Base-by-base conservation (phyloP, 225 moss, liverwort and hornwort genomes). In the Takakia lepidozioides region DNA sequence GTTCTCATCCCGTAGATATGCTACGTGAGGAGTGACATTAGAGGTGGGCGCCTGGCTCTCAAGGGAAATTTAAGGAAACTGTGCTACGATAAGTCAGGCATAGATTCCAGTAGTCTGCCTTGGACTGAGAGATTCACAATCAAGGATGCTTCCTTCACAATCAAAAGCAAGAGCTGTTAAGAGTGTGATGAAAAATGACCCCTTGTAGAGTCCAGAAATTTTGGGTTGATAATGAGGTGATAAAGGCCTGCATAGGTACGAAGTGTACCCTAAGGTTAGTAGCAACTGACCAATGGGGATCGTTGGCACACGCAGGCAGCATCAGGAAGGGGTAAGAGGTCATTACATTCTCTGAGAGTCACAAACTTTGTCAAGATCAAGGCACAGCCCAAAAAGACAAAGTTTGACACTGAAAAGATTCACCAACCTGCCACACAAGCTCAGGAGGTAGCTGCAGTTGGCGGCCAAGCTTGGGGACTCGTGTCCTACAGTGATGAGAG, bases 291-390 rank as follows among this genome's bases (percentile, higher is more conserved):
- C 7, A 11, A 6, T 32, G 32, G 32, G 11, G 7, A 32, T 32
- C 8, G 46, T 35, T 25, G 21, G 37, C 53, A 46, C 36, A 2
- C 16, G 14, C 26, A 32, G 30, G 5, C 59, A 67, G 58, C 49
- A 19, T 19, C 60, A 56, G 55, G 66, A 70, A 25, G 51, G 53
- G 54, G 28, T 25, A 98, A 98, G 63, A 76, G 84, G 49, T 64
- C 69, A 25, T 58, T 57, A 44, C 64, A 72, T 3, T 68, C 59
- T 16, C 66, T 52, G 27, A 53, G 61, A 5, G n/a, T 80, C 43
- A 72, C 95, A 46, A 66, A 76, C 58, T 66, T 80, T 21, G 71
- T 98, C 17, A 91, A 70, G 71, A 81, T 98, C 43, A 91, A 75
- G 52, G 67, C 87, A 26, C 75, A 85, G 30, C 71, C 85, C 19